Evolutionary conservation across 768 basidiomycete genomes (phyloP), one percentile per base, ranked within the genome.

Genomic region (Hebeloma cylindrosporum): DNA sequence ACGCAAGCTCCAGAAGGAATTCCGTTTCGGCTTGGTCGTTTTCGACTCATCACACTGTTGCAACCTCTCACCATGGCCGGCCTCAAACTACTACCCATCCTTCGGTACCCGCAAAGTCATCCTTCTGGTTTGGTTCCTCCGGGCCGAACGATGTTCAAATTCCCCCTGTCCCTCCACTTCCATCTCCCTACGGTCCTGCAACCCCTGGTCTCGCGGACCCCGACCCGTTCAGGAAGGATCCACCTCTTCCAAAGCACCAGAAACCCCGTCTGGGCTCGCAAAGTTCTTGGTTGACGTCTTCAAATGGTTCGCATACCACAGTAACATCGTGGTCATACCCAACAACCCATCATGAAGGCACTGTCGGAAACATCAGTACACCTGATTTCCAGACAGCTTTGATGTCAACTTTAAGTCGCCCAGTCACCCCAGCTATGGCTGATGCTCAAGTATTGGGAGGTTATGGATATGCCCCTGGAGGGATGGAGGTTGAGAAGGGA

Each of bases 11-110:
- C 23, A 72, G 71, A 32, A 77, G 67, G 44, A 73, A 76, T 32
- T 85, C 84, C 1, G 60, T 78, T 20, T 88, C 85, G 6, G 76
- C 76, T 13, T 87, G 83, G 77, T 86, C 85, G 1, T 85, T 86
- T 63, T 82, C 83, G 1, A 86, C 84, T 1, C 79, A 80, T 54
- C 75, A 80, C 36, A 79, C 80, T 2, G 57, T 50, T 14, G 57
- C 59, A 16, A 63, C 61, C 8, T 67, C 69, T 26, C 62, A 63
- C 18, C 70, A 72, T 31, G 65, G 66, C 13, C 67, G 69, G 28
- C 59, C 64, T 17, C 67, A 69, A 41, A 60, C 56, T 20, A 66
- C 62, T 11, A 66, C 65, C 18, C 71, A 68, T 41, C 65, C 67
- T 4, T 78, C 75, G 6, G 59, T 72, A 28, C 74, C 77, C 2